Base-by-base conservation (phyloP, 148 eudicot genomes). In the Camellia granthamiana region DNA sequence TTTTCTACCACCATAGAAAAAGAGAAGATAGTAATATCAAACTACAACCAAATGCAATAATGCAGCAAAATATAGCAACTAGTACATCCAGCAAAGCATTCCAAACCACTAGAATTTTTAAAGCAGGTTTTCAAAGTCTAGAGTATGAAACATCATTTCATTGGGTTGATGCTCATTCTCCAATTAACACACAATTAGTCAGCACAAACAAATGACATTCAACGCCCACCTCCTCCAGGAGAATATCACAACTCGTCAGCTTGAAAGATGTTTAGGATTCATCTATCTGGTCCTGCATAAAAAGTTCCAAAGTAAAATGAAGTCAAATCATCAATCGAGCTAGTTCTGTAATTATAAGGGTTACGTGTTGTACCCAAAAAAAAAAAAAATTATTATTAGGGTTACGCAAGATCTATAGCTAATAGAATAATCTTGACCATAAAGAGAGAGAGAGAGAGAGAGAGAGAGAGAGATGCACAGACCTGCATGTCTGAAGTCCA, bases 401-500 rank as follows among this genome's bases (percentile, higher is more conserved):
- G 38, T 30, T 30, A 30, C 38, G 21, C 18, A 38, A 43, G 18
- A 14, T 15, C 5, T 23, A 64, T 64, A 3, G 9, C 68, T 64
- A 2, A 7, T 10, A 3, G 64, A 60, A 60, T 3, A 58, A 58
- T 58, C 3, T 58, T 58, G 61, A 10, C 15, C 12, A 14, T 58
- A n/a, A n/a, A n/a, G n/a, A n/a, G n/a, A n/a, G 19, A 16, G 51
- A 13, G 76, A 46, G 60, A 13, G 69, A 46, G 49, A 23, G 52
- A 13, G 38, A 15, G 55, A 15, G 56, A 12, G 74, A 18, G n/a
- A 18, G 6, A 55, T 19, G 49, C 41, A 72, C 78, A 77, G 15
- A 87, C 93, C 90, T 88, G 90, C 81, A 85, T 85, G 77, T 90
- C 93, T 63, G 89, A 87, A 69, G 93, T 90, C 91, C 93, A 90